These are phyloP conservation scores for Incumbomyces delicatus DNA, from an alignment of 2,329 filamentous ascomycete species.

Conservation along the genomic window DNA sequence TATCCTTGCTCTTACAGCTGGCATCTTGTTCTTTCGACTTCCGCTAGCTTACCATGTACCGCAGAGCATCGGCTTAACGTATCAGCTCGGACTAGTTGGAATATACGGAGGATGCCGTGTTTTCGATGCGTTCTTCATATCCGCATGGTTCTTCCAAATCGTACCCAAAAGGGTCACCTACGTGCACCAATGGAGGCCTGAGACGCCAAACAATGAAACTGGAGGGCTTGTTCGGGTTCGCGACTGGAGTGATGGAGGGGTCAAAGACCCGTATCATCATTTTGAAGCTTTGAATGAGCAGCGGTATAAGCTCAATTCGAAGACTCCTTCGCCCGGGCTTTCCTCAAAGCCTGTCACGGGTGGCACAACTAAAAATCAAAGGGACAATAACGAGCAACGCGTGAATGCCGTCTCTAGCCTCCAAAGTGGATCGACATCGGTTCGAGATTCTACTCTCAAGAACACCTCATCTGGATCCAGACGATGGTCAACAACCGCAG, in stretches of 20 bases:
- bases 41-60: conserved; percentile 35
- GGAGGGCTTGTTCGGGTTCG: background rate
- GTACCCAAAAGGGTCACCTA: conserved; percentile 35
- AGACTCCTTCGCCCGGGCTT: background rate
- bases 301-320: background rate
- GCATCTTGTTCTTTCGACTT: conserved; percentile 32
- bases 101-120: conserved; percentile 34
- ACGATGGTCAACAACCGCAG: background rate
- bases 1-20: conserved; percentile 28
- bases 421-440: background rate
- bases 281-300: background rate
- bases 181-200: conserved; percentile 26
- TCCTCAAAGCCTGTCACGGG: background rate
- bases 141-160: conserved; percentile 31
- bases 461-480: background rate
- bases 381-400: background rate
- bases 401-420: background rate
- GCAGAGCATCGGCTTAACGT: conserved; percentile 36
- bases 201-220: conserved; percentile 19
- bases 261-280: conserved; percentile 13
- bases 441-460: background rate
- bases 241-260: conserved; percentile 14
- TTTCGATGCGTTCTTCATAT: conserved; percentile 36
- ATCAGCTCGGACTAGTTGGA: conserved; percentile 35
- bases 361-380: background rate